phyloP scores from a whole-genome alignment of 371 early-diverging fungal genomes.

The Actinomortierella ambigua region DNA sequence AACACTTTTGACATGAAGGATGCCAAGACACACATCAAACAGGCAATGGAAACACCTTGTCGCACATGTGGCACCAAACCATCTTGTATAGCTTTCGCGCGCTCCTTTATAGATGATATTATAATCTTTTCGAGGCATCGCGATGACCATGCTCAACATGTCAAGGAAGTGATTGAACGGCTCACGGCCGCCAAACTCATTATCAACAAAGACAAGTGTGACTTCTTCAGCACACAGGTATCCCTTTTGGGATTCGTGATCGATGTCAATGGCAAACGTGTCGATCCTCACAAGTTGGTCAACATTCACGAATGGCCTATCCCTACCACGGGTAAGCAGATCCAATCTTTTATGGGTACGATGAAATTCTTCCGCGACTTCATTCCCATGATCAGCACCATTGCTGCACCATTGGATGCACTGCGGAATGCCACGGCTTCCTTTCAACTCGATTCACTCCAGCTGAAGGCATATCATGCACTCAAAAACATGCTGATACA shows the following conservation, averaged over 20 bases:
- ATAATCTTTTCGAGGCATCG: slow-evolving; percentile 3
- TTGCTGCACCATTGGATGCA: slow-evolving; percentile 30
- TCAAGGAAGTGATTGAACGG: slow-evolving; percentile 4
- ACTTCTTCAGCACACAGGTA: slow-evolving; percentile 10
- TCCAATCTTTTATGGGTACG: slow-evolving; percentile 26
- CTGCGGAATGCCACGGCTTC: slow-evolving; percentile 14
- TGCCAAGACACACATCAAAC: no score
- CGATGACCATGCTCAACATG: slow-evolving; percentile 2
- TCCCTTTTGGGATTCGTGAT: slow-evolving; percentile 5
- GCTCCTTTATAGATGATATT: slow-evolving; percentile 19
- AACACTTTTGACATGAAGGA: no score
- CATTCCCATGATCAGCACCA: slow-evolving; percentile 17
- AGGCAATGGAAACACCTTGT: no score
- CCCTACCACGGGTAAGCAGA: slow-evolving; percentile 9
- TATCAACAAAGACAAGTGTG: slow-evolving; percentile 8
- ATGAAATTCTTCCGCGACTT: slow-evolving; percentile 34
- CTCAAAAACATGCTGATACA: neutral
- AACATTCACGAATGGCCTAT: slow-evolving; percentile 13
- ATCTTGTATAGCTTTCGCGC: neutral
- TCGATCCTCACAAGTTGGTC: slow-evolving; percentile 10
- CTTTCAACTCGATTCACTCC: slow-evolving; percentile 2
- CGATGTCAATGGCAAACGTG: slow-evolving; percentile 1
- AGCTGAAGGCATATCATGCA: neutral
- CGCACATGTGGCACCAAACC: no score
- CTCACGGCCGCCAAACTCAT: slow-evolving; percentile 14